phyloP scores from a whole-genome alignment of 2,329 filamentous ascomycete genomes.

The Bipolaris bicolor region DNA sequence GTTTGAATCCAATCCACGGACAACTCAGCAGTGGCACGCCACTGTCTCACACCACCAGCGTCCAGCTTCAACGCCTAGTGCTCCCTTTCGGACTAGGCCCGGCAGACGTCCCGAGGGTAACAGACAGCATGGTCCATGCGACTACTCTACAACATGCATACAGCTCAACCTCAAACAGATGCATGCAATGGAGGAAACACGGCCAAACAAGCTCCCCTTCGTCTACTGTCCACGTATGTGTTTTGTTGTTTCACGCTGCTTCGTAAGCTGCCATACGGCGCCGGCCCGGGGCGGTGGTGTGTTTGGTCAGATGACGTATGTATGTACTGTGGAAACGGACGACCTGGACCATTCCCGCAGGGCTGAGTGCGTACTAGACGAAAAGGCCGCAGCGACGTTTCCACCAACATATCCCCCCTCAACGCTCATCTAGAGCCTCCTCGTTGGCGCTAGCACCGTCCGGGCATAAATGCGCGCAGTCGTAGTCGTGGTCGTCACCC shows the following conservation, averaged over 20 bases:
- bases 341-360: background rate
- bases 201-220: background rate
- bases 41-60: too few species aligned
- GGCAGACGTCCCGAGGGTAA: slow-evolving; percentile 1
- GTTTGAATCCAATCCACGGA: too few species aligned
- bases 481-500: background rate
- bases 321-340: background rate
- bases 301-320: slow-evolving; percentile 1
- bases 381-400: background rate
- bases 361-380: background rate
- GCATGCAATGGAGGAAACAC: too few species aligned
- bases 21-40: too few species aligned
- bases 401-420: background rate
- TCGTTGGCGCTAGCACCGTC: background rate
- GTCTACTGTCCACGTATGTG: background rate
- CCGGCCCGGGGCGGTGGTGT: background rate
- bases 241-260: background rate
- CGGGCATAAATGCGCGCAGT: background rate
- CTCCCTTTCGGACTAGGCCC: background rate
- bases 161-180: too few species aligned
- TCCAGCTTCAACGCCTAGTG: background rate
- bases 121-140: background rate
- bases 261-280: background rate
- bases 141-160: background rate
- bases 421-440: slow-evolving; percentile 1